A percentile compares a stretch with the other conserved stretches of the same genome.
Evolutionary conservation across 1,284 basidiomycete genomes (phyloP).

Genomic region (Afroboletus lepidellus): DNA sequence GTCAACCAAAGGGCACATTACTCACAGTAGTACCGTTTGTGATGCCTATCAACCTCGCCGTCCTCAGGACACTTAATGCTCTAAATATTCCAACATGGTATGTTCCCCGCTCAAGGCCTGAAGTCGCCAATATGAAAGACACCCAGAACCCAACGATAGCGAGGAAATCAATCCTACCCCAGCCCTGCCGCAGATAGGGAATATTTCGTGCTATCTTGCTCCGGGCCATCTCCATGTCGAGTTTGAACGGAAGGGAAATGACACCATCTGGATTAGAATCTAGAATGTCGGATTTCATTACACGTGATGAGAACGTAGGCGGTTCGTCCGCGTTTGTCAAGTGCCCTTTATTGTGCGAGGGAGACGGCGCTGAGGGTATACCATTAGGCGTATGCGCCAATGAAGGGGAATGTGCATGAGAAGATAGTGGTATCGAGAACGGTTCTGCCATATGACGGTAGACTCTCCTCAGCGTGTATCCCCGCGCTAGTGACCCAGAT

Average conservation of each 20-base stretch:
- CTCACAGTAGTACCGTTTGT: constrained; percentile 89
- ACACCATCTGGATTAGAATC: constrained; percentile 32
- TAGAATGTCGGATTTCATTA: constrained; percentile 46
- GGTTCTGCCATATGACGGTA: constrained; percentile 35
- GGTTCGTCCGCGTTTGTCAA: constrained; percentile 26
- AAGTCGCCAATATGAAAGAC: constrained; percentile 66
- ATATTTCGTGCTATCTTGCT: constrained; percentile 60
- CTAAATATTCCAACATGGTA: constrained; percentile 87
- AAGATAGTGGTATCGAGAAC: constrained; percentile 32
- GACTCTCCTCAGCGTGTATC: constrained; percentile 31
- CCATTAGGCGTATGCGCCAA: not conserved
- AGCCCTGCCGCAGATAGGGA: constrained; percentile 91
- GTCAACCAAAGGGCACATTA: constrained; percentile 5
- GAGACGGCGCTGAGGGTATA: not conserved
- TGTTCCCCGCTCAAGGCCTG: constrained; percentile 62
- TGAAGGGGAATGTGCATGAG: constrained; percentile 11
- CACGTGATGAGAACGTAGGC: constrained; percentile 49
- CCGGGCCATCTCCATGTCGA: constrained; percentile 56
- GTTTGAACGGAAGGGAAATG: constrained; percentile 63
- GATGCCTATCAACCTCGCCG: constrained; percentile 81
- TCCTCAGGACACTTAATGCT: constrained; percentile 86
- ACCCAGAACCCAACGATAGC: constrained; percentile 86
- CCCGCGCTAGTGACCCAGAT: constrained; percentile 28
- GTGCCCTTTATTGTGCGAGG: not conserved
- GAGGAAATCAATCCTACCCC: constrained; percentile 89